These are phyloP conservation scores for Voacanga thouarsii DNA, from an alignment of 257 asterid species.

Conservation along the genomic window DNA sequence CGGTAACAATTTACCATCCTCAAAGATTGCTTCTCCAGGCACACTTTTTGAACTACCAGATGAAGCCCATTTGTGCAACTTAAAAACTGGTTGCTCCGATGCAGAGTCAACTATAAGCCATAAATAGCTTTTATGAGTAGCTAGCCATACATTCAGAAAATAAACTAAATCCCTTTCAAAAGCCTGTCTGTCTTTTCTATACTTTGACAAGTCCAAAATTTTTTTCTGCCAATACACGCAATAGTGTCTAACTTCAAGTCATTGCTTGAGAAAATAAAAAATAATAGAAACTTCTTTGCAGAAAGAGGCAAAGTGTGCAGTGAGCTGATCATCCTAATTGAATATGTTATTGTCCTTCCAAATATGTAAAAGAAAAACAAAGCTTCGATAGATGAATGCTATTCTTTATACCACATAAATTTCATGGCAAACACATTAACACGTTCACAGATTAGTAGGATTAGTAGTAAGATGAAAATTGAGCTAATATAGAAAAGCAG, in stretches of 20 bases:
- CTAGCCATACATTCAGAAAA: background rate
- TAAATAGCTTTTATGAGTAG: background rate
- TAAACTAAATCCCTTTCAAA: background rate
- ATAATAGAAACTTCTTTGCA: background rate
- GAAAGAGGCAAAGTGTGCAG: background rate
- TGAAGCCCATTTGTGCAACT: slow-evolving; percentile 64
- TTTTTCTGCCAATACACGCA: background rate
- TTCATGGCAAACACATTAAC: background rate
- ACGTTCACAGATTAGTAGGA: background rate
- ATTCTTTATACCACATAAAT: background rate
- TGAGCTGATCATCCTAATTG: background rate
- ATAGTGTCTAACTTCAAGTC: background rate
- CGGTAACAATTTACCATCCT: slow-evolving; percentile 42
- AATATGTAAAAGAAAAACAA: background rate
- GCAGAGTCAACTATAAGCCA: slow-evolving; percentile 28
- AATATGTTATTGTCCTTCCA: background rate
- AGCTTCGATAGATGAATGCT: background rate
- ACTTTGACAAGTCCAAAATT: background rate
- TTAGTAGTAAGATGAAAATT: background rate
- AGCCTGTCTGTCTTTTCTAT: background rate
- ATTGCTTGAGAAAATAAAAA: background rate
- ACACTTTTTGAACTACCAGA: slow-evolving; percentile 38
- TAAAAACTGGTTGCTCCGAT: slow-evolving; percentile 40
- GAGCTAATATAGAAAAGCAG: slow-evolving; percentile 4
- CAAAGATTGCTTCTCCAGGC: slow-evolving; percentile 35